Percentiles rank a stretch among this genome's conserved stretches.
Conservation (phyloP, 2,329 filamentous ascomycete genomes). For the Colletotrichum ledebouriae region DNA sequence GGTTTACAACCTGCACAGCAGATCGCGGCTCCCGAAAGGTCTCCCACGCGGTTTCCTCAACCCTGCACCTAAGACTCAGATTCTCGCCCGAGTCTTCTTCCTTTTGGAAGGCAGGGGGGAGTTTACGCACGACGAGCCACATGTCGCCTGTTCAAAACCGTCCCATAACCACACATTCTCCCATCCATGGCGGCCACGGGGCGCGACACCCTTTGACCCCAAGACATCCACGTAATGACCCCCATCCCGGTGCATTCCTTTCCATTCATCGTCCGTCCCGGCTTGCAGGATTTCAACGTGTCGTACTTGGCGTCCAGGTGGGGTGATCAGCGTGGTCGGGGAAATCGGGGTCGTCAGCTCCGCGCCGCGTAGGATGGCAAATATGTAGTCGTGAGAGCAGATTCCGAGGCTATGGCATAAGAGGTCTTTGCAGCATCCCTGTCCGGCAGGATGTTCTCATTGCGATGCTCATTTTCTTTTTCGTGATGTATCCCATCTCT, state of each 20-base stretch:
- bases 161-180: conserved; percentile 1
- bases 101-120: conserved; percentile 4
- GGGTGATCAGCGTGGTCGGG: conserved; percentile 42
- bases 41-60: conserved; percentile 28
- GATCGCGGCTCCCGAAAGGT: background rate
- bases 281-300: conserved; percentile 38
- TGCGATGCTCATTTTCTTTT: conserved; percentile 45
- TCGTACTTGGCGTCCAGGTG: conserved; percentile 34
- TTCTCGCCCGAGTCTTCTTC: conserved; percentile 21
- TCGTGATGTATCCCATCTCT: conserved; percentile 46
- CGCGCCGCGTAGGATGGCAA: conserved; percentile 8
- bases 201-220: conserved; percentile 30
- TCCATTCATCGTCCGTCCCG: conserved; percentile 35
- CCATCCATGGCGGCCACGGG: conserved; percentile 20
- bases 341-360: conserved; percentile 32
- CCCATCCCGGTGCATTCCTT: conserved; percentile 28
- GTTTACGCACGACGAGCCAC: conserved; percentile 37
- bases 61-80: conserved; percentile 15
- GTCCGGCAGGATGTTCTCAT: conserved; percentile 50
- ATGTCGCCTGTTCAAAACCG: conserved; percentile 29
- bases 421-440: conserved; percentile 46
- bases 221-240: conserved; percentile 39
- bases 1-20: conserved; percentile 34
- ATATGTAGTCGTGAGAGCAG: conserved; percentile 23
- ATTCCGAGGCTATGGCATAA: conserved; percentile 30